Evolutionary conservation across 1,139 yeast species (phyloP), one percentile per base, ranked within the genome.

Genomic region (Saccharomycopsis phalli): DNA sequence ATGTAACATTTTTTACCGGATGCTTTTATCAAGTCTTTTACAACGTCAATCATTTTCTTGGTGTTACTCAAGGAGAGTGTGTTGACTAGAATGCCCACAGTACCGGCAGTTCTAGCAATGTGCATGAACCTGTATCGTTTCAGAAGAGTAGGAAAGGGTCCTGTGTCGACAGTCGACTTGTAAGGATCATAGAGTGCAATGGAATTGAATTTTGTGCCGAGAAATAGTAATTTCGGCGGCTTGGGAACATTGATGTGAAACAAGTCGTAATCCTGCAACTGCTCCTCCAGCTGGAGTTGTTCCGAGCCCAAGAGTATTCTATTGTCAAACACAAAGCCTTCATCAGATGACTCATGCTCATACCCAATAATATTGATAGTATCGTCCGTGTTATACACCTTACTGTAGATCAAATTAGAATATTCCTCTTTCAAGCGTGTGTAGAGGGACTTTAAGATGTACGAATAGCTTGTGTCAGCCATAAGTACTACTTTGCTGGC

Each of bases 1-100:
- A 86, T 71, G 55, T 91, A 91, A 50, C 83, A 91, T 55, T 93
- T 93, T 60, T 91, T 91, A 2, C 87, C 95, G 0, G 93, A 87
- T 4, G 66, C 68, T 39, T 68, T 71, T 44, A 91, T 74, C 59
- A 79, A 72, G 20, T 63, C 55, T 19, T 74, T 70, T 4, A 87
- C 72, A 27, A 69, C 68, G 46, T 76, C 73, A 37, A 88, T 66
- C 25, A 87, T 63, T 8, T 59, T 65, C 42, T 74, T 75, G 16
- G 94, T 81, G 52, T 83, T 79, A 31, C 77, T 64, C 35, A 88
- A 60, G 0, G 96, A 87, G 29, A 91, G 63, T 0, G 98, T 91
- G 54, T 93, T 93, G 37, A 91, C 88, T 32, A 91, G 67, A 20
- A 91, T 74, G 4, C 99, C 99, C 31, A 91, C 69, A 1, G 97